Percentiles rank a stretch among this genome's conserved stretches.
Evolutionary conservation across 2,329 filamentous ascomycete species (phyloP).

Genomic region (Venturia effusa): DNA sequence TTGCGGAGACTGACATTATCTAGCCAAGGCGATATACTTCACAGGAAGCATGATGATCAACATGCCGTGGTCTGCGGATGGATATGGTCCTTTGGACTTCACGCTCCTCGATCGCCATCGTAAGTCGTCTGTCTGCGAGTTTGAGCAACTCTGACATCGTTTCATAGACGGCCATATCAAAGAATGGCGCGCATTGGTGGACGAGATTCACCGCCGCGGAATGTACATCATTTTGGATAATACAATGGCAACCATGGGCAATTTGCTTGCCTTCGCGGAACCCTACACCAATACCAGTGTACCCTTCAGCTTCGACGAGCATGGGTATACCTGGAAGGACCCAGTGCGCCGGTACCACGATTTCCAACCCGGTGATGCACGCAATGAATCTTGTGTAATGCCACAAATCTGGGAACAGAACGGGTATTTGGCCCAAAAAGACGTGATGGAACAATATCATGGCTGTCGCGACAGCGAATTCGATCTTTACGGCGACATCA

Average conservation of each 20-base stretch:
- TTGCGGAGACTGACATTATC: neutral
- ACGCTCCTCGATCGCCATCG: slow-evolving; percentile 51
- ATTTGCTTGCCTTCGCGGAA: slow-evolving; percentile 50
- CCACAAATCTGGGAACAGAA: slow-evolving; percentile 52
- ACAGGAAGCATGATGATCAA: slow-evolving; percentile 52
- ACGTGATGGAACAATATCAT: slow-evolving; percentile 36
- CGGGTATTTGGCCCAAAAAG: slow-evolving; percentile 26
- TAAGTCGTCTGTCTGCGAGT: neutral
- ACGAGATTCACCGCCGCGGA: slow-evolving; percentile 45
- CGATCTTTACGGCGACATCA: slow-evolving; percentile 50
- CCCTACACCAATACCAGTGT: slow-evolving; percentile 44
- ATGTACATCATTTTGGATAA: slow-evolving; percentile 49
- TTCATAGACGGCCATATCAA: slow-evolving; percentile 36
- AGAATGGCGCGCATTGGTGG: slow-evolving; percentile 44
- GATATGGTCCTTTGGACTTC: slow-evolving; percentile 45
- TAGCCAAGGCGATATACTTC: slow-evolving; percentile 32
- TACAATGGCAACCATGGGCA: slow-evolving; percentile 35
- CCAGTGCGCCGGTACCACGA: slow-evolving; percentile 41
- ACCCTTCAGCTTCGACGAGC: slow-evolving; percentile 42
- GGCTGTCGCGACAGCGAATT: slow-evolving; percentile 54
- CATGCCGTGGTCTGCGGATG: slow-evolving; percentile 50
- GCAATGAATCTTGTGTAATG: slow-evolving; percentile 43
- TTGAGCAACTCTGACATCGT: neutral
- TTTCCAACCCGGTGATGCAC: slow-evolving; percentile 43
- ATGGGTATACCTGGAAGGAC: slow-evolving; percentile 46